Conservation (phyloP, 2,329 filamentous ascomycete species). For the Diplocarpon mali region DNA sequence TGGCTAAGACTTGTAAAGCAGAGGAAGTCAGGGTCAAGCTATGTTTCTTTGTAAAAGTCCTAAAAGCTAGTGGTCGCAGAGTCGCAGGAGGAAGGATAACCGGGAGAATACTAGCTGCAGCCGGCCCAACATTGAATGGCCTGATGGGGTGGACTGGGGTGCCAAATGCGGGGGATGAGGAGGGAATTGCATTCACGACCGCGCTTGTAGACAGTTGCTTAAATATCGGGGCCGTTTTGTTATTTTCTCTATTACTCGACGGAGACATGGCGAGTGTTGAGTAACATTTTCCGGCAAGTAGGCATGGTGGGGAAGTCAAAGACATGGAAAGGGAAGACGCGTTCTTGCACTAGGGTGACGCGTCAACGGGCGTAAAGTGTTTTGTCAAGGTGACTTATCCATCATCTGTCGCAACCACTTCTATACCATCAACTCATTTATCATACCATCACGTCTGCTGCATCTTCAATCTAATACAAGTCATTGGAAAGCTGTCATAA, state of each 20-base stretch:
- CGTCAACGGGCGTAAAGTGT: not conserved
- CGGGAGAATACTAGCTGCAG: conserved; percentile 51
- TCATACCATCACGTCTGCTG: not conserved
- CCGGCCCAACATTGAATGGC: conserved; percentile 35
- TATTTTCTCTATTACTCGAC: conserved; percentile 16
- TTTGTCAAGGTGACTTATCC: no score
- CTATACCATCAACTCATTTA: conserved; percentile 2
- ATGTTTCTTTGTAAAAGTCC: conserved; percentile 95
- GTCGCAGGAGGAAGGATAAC: conserved; percentile 83
- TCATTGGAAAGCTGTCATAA: not conserved
- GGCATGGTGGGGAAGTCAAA: not conserved
- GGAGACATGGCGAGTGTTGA: conserved; percentile 18
- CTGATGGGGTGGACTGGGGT: conserved; percentile 73
- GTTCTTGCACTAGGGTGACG: conserved; percentile 1
- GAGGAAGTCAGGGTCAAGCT: conserved; percentile 84
- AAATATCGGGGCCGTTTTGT: conserved; percentile 23
- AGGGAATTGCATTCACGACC: conserved; percentile 54
- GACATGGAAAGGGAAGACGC: conserved; percentile 8
- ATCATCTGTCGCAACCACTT: conserved; percentile 4
- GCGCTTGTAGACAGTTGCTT: conserved; percentile 20
- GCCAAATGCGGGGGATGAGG: conserved; percentile 81
- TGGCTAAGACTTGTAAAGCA: conserved; percentile 71
- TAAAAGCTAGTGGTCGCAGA: conserved; percentile 80
- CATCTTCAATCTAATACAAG: not conserved
- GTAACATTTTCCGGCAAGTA: not conserved